Evolutionary conservation across 495 filamentous ascomycete genomes (phyloP), one percentile per base, ranked within the genome.

Genomic region (Filosporella fistucella): DNA sequence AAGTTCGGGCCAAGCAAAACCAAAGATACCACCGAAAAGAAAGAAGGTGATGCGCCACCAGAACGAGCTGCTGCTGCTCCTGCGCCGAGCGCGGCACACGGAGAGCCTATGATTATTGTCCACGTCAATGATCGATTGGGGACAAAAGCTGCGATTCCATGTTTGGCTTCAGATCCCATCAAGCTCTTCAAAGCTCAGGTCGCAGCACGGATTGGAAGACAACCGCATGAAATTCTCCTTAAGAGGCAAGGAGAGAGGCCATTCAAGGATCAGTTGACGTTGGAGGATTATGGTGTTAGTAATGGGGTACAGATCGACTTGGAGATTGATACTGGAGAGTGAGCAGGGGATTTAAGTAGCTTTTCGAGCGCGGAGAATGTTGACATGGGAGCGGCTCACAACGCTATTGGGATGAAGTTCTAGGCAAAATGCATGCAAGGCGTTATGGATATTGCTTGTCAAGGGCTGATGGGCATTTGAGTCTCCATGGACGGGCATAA

Each of bases 81-180:
- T 14, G 45, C 61, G 30, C 55, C 66, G 7, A 59, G 62, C 8
- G 49, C 65, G 8, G 49, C 54, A 0, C 48, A 64, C 18, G 66
- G 71, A 2, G 87, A 91, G 61, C 83, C 84, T 25, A 91, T 95
- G 85, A 96, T 95, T 45, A 77, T 93, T 18, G 90, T 96, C 13
- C 78, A 89, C 57, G 85, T 96, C 54, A 95, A 96, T 60, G 91
- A 96, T 67, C 78, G 91, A 21, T 69, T 96, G 18, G 90, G 90
- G 16, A 95, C 90, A 10, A 95, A 94, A 60, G 87, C 89, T 36
- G 80, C 85, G 37, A 90, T 96, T 49, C 91, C 90, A 0, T 94
- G 89, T 59, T 71, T 95, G 36, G 79, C 85, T 2, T 83, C 77
- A 14, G 90, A 96, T 65, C 79, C 78, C 21, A 84, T 95, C 49